phyloP scores from a whole-genome alignment of 2,329 filamentous ascomycete species.

The Lomentospora prolificans region DNA sequence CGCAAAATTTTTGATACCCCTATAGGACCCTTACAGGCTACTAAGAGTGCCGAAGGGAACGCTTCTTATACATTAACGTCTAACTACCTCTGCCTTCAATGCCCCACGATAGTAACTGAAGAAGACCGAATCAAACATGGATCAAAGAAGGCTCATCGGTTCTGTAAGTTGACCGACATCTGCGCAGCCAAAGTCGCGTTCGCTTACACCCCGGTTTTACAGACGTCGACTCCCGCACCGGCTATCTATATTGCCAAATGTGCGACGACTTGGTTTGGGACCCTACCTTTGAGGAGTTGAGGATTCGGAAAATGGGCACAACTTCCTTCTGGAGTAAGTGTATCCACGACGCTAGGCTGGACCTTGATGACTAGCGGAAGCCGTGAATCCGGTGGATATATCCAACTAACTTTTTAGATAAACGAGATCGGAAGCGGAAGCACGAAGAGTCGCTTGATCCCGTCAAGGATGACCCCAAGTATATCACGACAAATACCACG shows the following conservation, averaged over 20 bases:
- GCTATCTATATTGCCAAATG: constrained; percentile 68
- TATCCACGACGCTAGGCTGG: too few relatives aligned
- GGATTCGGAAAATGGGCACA: constrained; percentile 59
- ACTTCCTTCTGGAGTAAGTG: constrained; percentile 53
- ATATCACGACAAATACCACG: constrained; percentile 68
- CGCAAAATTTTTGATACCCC: constrained; percentile 54
- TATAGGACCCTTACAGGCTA: constrained; percentile 52
- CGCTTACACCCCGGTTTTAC: constrained; percentile 17
- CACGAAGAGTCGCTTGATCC: constrained; percentile 61
- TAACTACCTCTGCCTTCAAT: constrained; percentile 66
- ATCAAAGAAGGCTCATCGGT: constrained; percentile 58
- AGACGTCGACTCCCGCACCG: constrained; percentile 72
- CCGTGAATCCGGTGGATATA: too few relatives aligned
- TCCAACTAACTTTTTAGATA: constrained; percentile 4
- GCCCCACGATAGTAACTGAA: constrained; percentile 56
- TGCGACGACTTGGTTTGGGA: constrained; percentile 80
- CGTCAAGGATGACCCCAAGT: constrained; percentile 62
- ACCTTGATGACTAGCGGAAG: too few relatives aligned
- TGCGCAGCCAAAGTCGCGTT: background rate
- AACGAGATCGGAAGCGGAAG: constrained; percentile 60
- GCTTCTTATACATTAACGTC: constrained; percentile 53
- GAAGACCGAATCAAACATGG: constrained; percentile 59
- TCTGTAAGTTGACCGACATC: constrained; percentile 42
- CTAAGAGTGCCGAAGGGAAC: constrained; percentile 45
- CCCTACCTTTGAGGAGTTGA: constrained; percentile 65